Conservation (phyloP, 345 rosid genomes). For the Populus nigra region DNA sequence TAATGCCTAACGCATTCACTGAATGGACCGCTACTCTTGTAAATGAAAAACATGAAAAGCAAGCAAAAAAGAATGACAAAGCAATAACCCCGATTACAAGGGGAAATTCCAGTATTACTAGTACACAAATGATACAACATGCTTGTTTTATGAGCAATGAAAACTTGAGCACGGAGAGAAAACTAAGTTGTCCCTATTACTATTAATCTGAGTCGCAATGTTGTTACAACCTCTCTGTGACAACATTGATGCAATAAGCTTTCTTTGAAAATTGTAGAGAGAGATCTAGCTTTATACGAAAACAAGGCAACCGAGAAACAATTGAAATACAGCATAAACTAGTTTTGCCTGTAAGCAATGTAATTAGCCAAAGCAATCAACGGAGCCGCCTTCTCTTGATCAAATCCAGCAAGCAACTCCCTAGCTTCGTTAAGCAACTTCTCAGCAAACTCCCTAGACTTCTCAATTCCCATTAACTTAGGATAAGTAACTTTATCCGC, state of each 20-base stretch:
- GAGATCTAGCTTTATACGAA: not conserved
- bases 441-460: conserved; percentile 64
- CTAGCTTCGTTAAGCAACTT: conserved; percentile 69
- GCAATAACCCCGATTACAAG: not conserved
- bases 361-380: conserved; percentile 83
- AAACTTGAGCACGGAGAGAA: not conserved
- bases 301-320: not conserved
- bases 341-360: conserved; percentile 81
- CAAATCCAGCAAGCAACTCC: conserved; percentile 59
- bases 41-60: not conserved
- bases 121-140: not conserved
- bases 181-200: not conserved
- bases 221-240: not conserved
- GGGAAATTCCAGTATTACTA: not conserved
- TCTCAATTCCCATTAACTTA: conserved; percentile 76
- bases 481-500: conserved; percentile 86
- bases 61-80: not conserved
- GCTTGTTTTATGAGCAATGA: not conserved
- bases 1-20: not conserved
- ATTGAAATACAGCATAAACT: conserved; percentile 1
- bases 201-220: not conserved
- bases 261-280: not conserved
- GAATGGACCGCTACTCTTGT: not conserved
- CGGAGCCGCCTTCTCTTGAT: conserved; percentile 68
- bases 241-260: not conserved